Evolutionary conservation across 805 yeast species (phyloP), one percentile per base, ranked within the genome.

Genomic region (Lachancea sp.): DNA sequence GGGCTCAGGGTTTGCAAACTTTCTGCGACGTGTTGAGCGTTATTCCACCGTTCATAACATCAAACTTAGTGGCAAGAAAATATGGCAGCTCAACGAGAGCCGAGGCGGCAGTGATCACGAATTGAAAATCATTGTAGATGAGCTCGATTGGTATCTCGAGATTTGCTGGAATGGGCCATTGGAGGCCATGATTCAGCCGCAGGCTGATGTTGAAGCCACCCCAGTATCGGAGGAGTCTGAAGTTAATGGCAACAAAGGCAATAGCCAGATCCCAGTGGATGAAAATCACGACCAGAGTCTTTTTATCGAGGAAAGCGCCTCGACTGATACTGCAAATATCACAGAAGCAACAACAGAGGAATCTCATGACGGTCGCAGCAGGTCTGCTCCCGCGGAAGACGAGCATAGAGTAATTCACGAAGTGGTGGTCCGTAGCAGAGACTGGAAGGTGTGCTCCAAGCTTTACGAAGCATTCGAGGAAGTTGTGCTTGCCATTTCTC

Each of bases 371-470:
- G 27, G 20, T 9, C 26, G 35, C n/a, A 26, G 27, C 19, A 15
- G 22, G 6, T 12, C 34, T 9, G 36, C 15, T 13, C 19, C 31
- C 11, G 12, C 33, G 9, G 57, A 57, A 12, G 59, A 57, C 32
- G 46, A 45, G 38, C 57, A 48, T 12, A 50, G 40, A 37, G 47
- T 52, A 2, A 41, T 42, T 5, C 55, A 69, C 45, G 77, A 71
- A 33, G 72, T 83, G 2, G 64, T 71, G 22, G 75, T 85, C 25
- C 72, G 71, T 52, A 64, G 78, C 19, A 75, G 69, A 53, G 87
- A 83, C 58, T 85, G 91, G 91, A 79, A 72, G 54, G 65, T 78
- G 49, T 85, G 86, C 1, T 69, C 80, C 4, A 75, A 69, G 55
- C 69, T 85, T 31, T 78, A 82, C 40, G 79, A 78, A 25, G 67